phyloP scores from a whole-genome alignment of 2,329 filamentous ascomycete genomes.

The Epichloe typhina region DNA sequence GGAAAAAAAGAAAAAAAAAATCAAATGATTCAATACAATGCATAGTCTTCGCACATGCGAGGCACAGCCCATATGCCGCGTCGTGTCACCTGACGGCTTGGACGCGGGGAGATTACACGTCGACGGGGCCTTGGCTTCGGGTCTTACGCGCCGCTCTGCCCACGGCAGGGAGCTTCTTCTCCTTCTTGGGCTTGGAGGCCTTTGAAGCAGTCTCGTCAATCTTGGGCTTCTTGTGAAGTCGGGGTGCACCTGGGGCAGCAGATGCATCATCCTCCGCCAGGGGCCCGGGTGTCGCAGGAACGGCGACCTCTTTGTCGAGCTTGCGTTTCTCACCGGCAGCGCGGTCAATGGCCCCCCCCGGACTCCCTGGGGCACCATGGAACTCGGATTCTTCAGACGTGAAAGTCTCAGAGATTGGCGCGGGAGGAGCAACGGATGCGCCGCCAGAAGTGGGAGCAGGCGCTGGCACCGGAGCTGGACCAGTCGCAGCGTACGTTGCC shows the following conservation, averaged over 20 bases:
- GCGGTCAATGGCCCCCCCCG: conserved; percentile 7
- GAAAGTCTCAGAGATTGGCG: neutral
- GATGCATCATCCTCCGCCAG: conserved; percentile 12
- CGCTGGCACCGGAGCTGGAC: conserved; percentile 2
- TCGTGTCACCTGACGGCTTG: neutral
- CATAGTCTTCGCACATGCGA: neutral
- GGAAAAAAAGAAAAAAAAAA: neutral
- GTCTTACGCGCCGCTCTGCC: conserved; percentile 29
- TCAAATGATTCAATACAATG: neutral
- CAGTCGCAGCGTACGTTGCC: conserved; percentile 5
- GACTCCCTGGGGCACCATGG: conserved; percentile 3
- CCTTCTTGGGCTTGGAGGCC: conserved; percentile 19
- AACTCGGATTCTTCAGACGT: neutral
- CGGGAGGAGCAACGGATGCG: conserved; percentile 1
- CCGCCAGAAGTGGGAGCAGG: conserved; percentile 5
- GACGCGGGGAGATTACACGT: conserved; percentile 8
- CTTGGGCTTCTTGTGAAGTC: conserved; percentile 28
- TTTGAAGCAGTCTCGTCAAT: conserved; percentile 19
- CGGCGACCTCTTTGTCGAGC: conserved; percentile 17
- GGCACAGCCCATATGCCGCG: neutral
- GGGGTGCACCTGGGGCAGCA: neutral
- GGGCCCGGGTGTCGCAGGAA: conserved; percentile 9
- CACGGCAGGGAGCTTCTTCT: conserved; percentile 21
- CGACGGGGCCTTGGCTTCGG: conserved; percentile 27
- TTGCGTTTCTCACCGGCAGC: conserved; percentile 25